Conservation (phyloP, 805 yeast species). For the Wickerhamiella nectarea region DNA sequence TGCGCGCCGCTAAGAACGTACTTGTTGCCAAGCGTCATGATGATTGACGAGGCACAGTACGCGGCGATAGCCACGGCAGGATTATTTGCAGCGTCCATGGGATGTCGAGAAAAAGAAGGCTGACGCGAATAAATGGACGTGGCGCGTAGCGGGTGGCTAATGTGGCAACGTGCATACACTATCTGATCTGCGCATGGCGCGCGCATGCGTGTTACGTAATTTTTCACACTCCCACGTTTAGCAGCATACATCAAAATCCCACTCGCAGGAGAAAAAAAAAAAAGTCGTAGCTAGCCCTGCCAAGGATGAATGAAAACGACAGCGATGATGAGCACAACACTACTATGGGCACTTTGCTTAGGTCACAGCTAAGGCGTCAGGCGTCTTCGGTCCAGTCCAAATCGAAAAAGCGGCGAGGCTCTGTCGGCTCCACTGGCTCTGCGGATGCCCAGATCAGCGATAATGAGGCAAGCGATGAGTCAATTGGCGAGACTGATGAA, state of each 20-base stretch:
- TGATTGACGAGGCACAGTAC: conserved; percentile 86
- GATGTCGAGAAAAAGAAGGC: background rate
- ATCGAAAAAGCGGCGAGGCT: background rate
- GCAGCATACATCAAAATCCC: too few species aligned
- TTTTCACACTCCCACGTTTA: too few species aligned
- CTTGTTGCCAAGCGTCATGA: conserved; percentile 96
- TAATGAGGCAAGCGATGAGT: conserved; percentile 14
- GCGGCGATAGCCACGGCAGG: conserved; percentile 27
- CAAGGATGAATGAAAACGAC: background rate
- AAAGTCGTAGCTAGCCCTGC: too few species aligned
- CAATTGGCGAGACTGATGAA: conserved; percentile 74
- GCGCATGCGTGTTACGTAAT: too few species aligned
- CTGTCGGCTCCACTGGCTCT: background rate
- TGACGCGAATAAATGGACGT: background rate
- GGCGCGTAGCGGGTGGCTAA: background rate
- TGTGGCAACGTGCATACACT: background rate
- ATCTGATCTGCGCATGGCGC: too few species aligned
- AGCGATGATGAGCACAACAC: background rate
- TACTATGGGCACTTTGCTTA: background rate
- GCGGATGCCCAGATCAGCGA: conserved; percentile 5
- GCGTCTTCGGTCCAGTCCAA: background rate
- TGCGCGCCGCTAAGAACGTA: conserved; percentile 74
- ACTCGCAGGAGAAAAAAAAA: too few species aligned
- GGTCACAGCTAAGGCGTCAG: background rate
- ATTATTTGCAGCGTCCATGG: conserved; percentile 20